A percentile compares a stretch with the other conserved stretches of the same genome.
Evolutionary conservation across 2,329 filamentous ascomycete genomes (phyloP).

Genomic region (Botrytis galanthina): DNA sequence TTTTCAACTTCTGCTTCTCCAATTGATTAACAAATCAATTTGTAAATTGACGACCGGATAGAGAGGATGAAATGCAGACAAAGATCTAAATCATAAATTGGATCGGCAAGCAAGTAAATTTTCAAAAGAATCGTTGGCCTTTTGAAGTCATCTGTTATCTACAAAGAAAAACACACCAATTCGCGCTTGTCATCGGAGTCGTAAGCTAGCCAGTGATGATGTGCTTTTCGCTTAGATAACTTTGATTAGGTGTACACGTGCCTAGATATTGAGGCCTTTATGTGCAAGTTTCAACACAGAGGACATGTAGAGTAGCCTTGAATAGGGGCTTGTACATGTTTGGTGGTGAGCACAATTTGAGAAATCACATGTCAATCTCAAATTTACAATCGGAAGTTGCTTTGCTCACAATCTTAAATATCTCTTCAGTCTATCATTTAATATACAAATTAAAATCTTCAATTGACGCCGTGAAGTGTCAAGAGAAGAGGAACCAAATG

Average conservation of each 20-base stretch:
- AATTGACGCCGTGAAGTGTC: background rate
- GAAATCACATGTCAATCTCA: background rate
- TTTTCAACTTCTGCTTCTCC: background rate
- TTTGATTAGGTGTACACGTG: background rate
- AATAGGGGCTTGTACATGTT: background rate
- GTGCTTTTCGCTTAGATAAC: constrained; percentile 17
- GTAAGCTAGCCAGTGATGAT: constrained; percentile 13
- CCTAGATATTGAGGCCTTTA: background rate
- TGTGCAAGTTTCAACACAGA: background rate
- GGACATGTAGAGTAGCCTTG: background rate
- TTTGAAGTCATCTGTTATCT: constrained; percentile 10
- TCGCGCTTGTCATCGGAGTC: constrained; percentile 12
- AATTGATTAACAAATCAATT: background rate
- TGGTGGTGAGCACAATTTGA: background rate
- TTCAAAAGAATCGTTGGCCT: background rate
- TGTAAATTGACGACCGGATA: background rate
- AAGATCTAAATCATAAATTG: background rate
- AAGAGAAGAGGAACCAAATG: constrained; percentile 5
- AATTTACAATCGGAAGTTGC: background rate
- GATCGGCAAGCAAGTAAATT: background rate
- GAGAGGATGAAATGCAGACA: background rate
- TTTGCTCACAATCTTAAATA: background rate
- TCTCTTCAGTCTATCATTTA: constrained; percentile 12
- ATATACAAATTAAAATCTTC: constrained; percentile 20
- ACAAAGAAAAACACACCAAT: constrained; percentile 13